Conservation (phyloP, 169 alveolate genomes). For the Plasmodium chabaudi region DNA sequence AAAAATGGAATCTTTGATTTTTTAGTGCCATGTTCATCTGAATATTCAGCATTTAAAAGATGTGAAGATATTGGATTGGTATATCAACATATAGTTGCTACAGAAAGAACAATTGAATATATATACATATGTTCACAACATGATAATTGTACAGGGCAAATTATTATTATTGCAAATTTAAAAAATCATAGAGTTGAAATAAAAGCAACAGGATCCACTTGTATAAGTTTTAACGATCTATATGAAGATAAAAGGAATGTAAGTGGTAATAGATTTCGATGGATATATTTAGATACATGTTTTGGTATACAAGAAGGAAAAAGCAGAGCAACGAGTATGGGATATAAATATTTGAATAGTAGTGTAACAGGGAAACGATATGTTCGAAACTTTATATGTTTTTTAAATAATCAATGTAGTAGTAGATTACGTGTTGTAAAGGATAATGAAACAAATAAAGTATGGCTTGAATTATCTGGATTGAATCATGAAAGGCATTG, state of each 20-base stretch:
- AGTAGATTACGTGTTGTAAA: conserved; percentile 29
- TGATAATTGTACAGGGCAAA: conserved; percentile 10
- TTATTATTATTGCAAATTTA: background rate
- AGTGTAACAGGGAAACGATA: conserved; percentile 36
- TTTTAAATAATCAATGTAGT: conserved; percentile 18
- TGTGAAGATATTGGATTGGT: background rate
- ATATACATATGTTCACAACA: conserved; percentile 1
- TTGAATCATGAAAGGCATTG: conserved; percentile 19
- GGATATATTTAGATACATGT: conserved; percentile 28
- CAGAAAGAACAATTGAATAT: background rate
- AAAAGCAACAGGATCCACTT: conserved; percentile 6
- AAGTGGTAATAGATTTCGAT: conserved; percentile 6
- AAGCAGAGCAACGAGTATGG: conserved; percentile 30
- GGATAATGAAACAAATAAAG: conserved; percentile 6
- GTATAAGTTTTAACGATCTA: conserved; percentile 24
- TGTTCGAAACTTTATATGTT: conserved; percentile 47
- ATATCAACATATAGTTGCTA: background rate
- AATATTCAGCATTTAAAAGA: conserved; percentile 2
- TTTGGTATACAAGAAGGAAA: conserved; percentile 19
- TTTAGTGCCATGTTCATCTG: conserved; percentile 3
- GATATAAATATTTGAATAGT: conserved; percentile 39
- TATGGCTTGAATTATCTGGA: conserved; percentile 38
- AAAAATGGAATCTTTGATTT: conserved; percentile 14
- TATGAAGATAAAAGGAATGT: conserved; percentile 1
- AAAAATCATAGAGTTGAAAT: conserved; percentile 1